These are phyloP conservation scores for Ogataea polymorpha DNA, from an alignment of 805 yeast genomes.

Conservation along the genomic window DNA sequence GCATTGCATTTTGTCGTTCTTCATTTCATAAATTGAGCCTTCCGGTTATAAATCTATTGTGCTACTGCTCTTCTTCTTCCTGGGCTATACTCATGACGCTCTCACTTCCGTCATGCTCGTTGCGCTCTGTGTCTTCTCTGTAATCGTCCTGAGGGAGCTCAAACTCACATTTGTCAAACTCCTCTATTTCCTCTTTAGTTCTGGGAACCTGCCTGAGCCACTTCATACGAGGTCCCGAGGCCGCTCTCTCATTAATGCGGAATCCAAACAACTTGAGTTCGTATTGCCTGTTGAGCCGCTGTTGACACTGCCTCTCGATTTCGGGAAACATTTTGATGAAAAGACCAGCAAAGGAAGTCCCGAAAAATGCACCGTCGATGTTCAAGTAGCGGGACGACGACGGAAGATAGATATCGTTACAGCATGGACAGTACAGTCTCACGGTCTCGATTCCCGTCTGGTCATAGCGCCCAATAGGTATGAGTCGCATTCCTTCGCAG, in stretches of 20 bases:
- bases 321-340: slow-evolving; percentile 91
- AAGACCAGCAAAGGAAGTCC: slow-evolving; percentile 92
- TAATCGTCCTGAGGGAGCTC: slow-evolving; percentile 41
- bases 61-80: slow-evolving; percentile 15
- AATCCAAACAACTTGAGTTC: slow-evolving; percentile 87
- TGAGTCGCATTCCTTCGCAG: slow-evolving; percentile 85
- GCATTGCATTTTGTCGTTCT: slow-evolving; percentile 82
- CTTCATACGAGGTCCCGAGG: slow-evolving; percentile 89
- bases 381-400: slow-evolving; percentile 80
- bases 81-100: slow-evolving; percentile 34
- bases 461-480: slow-evolving; percentile 91
- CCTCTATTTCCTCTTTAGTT: slow-evolving; percentile 56
- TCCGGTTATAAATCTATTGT: slow-evolving; percentile 3
- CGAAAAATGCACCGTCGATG: slow-evolving; percentile 96
- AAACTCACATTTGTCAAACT: slow-evolving; percentile 63
- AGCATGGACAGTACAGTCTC: slow-evolving; percentile 89
- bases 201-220: slow-evolving; percentile 86
- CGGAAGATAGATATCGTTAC: slow-evolving; percentile 88
- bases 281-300: slow-evolving; percentile 54
- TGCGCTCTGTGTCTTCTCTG: slow-evolving; percentile 23
- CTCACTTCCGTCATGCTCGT: slow-evolving; percentile 29
- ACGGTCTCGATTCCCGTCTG: slow-evolving; percentile 91
- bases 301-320: slow-evolving; percentile 69
- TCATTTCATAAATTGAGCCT: slow-evolving; percentile 77
- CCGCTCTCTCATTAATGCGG: slow-evolving; percentile 67